Conservation (phyloP, 140 eudicot genomes). For the Erigeron philadelphicus region DNA sequence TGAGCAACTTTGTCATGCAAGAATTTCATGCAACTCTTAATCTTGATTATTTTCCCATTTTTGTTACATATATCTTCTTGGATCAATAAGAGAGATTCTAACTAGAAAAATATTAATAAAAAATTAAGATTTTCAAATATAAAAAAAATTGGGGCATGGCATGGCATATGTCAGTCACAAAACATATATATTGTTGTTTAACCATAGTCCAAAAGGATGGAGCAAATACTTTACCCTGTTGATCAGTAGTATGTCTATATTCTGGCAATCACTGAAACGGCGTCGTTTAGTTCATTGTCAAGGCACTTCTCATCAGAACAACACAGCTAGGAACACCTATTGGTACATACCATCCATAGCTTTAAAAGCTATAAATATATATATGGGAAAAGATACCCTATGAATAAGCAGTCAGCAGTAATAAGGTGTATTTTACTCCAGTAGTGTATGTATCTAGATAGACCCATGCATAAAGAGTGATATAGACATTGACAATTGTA, state of each 20-base stretch:
- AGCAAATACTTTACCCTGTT: slow-evolving; percentile 29
- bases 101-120: not conserved
- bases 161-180: slow-evolving; percentile 40
- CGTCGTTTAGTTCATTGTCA: slow-evolving; percentile 46
- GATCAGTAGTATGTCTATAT: slow-evolving; percentile 7
- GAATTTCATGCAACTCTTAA: slow-evolving; percentile 36
- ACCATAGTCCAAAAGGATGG: slow-evolving; percentile 39
- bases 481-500: slow-evolving; percentile 30
- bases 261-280: slow-evolving; percentile 32
- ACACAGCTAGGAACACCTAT: slow-evolving; percentile 13
- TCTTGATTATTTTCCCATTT: slow-evolving; percentile 22
- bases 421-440: slow-evolving; percentile 23
- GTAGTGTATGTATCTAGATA: slow-evolving; percentile 22
- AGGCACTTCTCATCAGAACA: slow-evolving; percentile 35
- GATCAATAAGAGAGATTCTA: not conserved
- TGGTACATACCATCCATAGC: slow-evolving; percentile 21
- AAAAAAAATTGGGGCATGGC: not conserved
- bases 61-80: slow-evolving; percentile 5
- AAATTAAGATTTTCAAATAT: not conserved
- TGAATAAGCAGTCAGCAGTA: slow-evolving; percentile 7
- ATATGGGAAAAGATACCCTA: slow-evolving; percentile 28
- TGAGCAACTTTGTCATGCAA: slow-evolving; percentile 37
- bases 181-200: slow-evolving; percentile 34
- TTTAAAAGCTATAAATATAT: slow-evolving; percentile 17
- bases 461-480: slow-evolving; percentile 4